These are phyloP conservation scores for Cyanidiococcus yangmingshanensis DNA, from an alignment of 23 red algal genomes.

Conservation along the genomic window DNA sequence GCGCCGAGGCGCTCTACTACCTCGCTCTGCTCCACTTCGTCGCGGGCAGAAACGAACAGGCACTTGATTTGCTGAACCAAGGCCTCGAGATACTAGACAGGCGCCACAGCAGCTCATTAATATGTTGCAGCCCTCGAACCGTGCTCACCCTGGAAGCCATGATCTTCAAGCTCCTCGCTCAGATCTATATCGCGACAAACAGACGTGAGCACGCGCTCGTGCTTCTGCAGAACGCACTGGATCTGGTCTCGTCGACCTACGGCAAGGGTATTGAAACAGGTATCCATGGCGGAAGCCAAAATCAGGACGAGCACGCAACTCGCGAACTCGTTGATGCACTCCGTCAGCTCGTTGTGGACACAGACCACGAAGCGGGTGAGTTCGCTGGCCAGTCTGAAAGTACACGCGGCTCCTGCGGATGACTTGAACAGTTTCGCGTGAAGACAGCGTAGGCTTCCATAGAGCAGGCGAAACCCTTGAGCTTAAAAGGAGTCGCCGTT, in stretches of 20 bases:
- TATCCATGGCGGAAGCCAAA: neutral
- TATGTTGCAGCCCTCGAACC: neutral
- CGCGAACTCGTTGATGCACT: neutral
- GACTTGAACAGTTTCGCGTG: too few species aligned
- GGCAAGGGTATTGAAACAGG: neutral
- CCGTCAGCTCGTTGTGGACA: neutral
- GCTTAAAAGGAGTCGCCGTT: too few species aligned
- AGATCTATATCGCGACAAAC: neutral
- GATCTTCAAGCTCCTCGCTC: slow-evolving; percentile 4
- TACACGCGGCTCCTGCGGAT: too few species aligned
- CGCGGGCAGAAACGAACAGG: neutral
- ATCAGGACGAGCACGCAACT: neutral
- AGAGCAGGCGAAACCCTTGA: too few species aligned
- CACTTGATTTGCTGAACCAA: neutral
- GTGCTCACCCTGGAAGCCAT: slow-evolving; percentile 8
- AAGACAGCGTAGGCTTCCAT: too few species aligned
- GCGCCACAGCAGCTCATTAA: neutral
- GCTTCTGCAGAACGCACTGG: slow-evolving; percentile 10
- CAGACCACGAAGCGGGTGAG: neutral
- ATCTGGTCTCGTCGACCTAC: neutral
- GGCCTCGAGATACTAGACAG: neutral
- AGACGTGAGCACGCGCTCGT: neutral
- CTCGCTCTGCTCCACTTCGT: slow-evolving; percentile 1
- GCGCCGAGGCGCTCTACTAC: slow-evolving; percentile 15
- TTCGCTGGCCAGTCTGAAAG: too few species aligned